Evolutionary conservation across 2,329 filamentous ascomycete species (phyloP).

Genomic region (Didymella pinodella): DNA sequence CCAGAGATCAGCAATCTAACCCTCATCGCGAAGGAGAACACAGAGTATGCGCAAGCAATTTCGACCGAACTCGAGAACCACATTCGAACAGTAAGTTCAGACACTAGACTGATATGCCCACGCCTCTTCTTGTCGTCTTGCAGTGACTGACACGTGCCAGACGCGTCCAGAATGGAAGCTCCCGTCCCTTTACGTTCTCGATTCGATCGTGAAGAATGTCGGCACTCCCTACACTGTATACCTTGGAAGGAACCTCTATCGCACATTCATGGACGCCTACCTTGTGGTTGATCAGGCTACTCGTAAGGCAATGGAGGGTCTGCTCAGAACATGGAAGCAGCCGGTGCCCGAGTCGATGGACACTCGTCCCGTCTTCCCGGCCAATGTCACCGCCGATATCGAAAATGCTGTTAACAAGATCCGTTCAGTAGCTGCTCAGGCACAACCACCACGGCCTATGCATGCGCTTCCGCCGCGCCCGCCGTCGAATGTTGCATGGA

Average conservation of each 20-base stretch:
- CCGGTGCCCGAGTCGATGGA: slow-evolving; percentile 93
- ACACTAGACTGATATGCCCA: slow-evolving; percentile 27
- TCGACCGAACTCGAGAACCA: slow-evolving; percentile 90
- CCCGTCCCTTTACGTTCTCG: slow-evolving; percentile 94
- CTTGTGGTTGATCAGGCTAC: slow-evolving; percentile 83
- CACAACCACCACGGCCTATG: slow-evolving; percentile 59
- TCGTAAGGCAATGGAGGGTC: slow-evolving; percentile 91
- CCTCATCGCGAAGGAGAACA: slow-evolving; percentile 96
- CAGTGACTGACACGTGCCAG: slow-evolving; percentile 60
- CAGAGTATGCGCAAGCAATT: slow-evolving; percentile 92
- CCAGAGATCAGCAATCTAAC: slow-evolving; percentile 98
- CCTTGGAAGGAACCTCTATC: slow-evolving; percentile 88
- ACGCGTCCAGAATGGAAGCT: slow-evolving; percentile 87
- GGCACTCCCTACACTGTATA: slow-evolving; percentile 97
- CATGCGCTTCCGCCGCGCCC: slow-evolving; percentile 50
- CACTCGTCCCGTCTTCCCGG: slow-evolving; percentile 87
- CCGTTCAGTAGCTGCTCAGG: slow-evolving; percentile 67
- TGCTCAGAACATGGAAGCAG: slow-evolving; percentile 98
- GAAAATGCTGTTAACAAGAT: slow-evolving; percentile 94
- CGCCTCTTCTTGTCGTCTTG: slow-evolving; percentile 44
- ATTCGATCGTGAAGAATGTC: slow-evolving; percentile 98
- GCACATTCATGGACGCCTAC: slow-evolving; percentile 97
- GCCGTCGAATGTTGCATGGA: slow-evolving; percentile 65
- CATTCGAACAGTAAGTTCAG: slow-evolving; percentile 84
- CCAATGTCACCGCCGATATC: slow-evolving; percentile 86